Evolutionary conservation across 768 basidiomycete genomes (phyloP).

Genomic region (Boletus huronensis): DNA sequence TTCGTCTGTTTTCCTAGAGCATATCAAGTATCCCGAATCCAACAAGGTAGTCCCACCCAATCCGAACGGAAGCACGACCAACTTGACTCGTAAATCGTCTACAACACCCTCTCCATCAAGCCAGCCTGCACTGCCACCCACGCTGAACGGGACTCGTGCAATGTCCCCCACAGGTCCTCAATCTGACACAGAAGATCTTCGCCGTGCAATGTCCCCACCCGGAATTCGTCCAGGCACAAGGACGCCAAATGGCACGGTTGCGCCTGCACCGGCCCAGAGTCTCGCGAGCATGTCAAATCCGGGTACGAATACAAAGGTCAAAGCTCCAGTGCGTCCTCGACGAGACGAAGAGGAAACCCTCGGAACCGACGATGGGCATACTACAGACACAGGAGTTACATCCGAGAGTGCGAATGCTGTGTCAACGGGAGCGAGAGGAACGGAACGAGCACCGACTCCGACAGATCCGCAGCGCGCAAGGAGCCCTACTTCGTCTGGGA

Average conservation of each 20-base stretch:
- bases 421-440: slow-evolving; percentile 27
- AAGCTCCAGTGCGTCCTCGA: slow-evolving; percentile 48
- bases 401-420: slow-evolving; percentile 36
- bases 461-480: slow-evolving; percentile 48
- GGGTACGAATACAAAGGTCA: slow-evolving; percentile 43
- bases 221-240: slow-evolving; percentile 41
- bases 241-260: slow-evolving; percentile 31
- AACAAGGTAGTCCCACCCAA: slow-evolving; percentile 39
- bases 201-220: slow-evolving; percentile 65
- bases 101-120: slow-evolving; percentile 32
- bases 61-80: slow-evolving; percentile 24
- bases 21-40: slow-evolving; percentile 90
- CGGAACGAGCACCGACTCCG: slow-evolving; percentile 56
- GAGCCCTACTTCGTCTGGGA: slow-evolving; percentile 50
- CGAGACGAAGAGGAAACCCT: slow-evolving; percentile 39
- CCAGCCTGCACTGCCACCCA: slow-evolving; percentile 29
- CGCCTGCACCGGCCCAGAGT: slow-evolving; percentile 10
- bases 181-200: slow-evolving; percentile 52
- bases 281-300: slow-evolving; percentile 4
- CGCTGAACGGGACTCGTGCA: slow-evolving; percentile 43
- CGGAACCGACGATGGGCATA: slow-evolving; percentile 48
- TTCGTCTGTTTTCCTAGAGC: slow-evolving; percentile 44
- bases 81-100: slow-evolving; percentile 48
- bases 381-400: slow-evolving; percentile 46
- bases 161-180: slow-evolving; percentile 58